Evolutionary conservation across 768 basidiomycete species (phyloP).

Genomic region (Pluteus cervinus): DNA sequence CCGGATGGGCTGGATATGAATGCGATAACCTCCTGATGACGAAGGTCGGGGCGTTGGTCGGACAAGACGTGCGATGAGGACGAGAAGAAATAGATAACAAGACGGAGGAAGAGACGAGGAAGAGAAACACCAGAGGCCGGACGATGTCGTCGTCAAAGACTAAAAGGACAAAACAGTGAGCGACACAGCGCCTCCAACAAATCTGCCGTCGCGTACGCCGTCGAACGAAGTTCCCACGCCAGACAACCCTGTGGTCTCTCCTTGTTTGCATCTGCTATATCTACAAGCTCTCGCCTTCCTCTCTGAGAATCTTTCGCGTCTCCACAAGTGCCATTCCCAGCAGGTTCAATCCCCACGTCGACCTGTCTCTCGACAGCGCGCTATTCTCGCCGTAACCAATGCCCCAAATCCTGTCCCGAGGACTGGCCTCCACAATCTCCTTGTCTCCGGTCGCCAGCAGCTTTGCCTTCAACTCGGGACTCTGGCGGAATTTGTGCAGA

Average conservation of each 20-base stretch:
- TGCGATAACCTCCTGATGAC: neutral
- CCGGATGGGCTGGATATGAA: constrained; percentile 6
- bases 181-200: no score
- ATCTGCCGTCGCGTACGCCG: no score
- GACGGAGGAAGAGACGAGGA: neutral
- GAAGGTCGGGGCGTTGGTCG: neutral
- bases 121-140: neutral
- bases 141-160: no score
- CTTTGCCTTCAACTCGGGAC: constrained; percentile 30
- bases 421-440: constrained; percentile 52
- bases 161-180: no score
- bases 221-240: neutral
- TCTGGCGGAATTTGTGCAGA: constrained; percentile 48
- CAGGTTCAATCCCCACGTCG: constrained; percentile 54
- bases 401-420: constrained; percentile 58
- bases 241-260: neutral
- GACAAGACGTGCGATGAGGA: neutral
- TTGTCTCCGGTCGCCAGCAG: constrained; percentile 43
- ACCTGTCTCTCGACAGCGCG: constrained; percentile 31
- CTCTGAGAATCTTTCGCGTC: constrained; percentile 28
- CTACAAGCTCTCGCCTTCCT: constrained; percentile 15
- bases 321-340: constrained; percentile 43
- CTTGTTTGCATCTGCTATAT: neutral
- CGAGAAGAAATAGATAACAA: neutral
- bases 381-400: constrained; percentile 48